Evolutionary conservation across 345 rosid species (phyloP), one percentile per base, ranked within the genome.

Genomic region (Excoecaria cochinchinensis): DNA sequence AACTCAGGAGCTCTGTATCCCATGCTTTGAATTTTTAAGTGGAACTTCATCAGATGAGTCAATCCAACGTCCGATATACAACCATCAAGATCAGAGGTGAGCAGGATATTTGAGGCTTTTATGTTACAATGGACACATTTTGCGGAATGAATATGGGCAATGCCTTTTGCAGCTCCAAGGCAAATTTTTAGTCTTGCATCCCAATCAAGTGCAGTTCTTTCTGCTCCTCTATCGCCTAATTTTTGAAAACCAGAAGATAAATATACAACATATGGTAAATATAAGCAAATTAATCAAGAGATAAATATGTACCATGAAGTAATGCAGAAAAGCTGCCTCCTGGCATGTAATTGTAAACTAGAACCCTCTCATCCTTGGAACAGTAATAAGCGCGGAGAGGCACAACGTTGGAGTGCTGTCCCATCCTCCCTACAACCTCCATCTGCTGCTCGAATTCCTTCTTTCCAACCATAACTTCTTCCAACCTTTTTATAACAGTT

Each of bases 1-100:
- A 87, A 89, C 76, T 92, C 97, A 0, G 97, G 96, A 60, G 97
- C 91, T 58, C 84, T 77, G 85, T 92, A 92, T 2, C 96, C 97
- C 0, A 84, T 62, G 60, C 81, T 84, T 69, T 92, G 80, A 0
- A 75, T 78, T 66, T 86, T 78, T n/a, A 85, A 67, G 4, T 89
- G 89, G 68, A 85, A 78, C 64, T 81, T 85, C 76, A 88, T 86
- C 39, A 92, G 80, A 22, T 92, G 85, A 36, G 85, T 83, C 76
- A 90, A 52, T 21, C 89, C 92, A 63, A 86, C 79, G 72, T 92
- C 97, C 0, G 94, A 88, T 17, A 92, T 74, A 77, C 87, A 89
- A 6, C 88, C 88, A 53, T 90, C 91, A 0, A 84, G 86, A 74
- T 89, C 89, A 67, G 83, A 65, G 38, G 74, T 87, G 78, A 90